Percentiles rank a stretch among this genome's conserved stretches.
Evolutionary conservation across 768 basidiomycete species (phyloP).

Genomic region (Glaciozyma martinii): DNA sequence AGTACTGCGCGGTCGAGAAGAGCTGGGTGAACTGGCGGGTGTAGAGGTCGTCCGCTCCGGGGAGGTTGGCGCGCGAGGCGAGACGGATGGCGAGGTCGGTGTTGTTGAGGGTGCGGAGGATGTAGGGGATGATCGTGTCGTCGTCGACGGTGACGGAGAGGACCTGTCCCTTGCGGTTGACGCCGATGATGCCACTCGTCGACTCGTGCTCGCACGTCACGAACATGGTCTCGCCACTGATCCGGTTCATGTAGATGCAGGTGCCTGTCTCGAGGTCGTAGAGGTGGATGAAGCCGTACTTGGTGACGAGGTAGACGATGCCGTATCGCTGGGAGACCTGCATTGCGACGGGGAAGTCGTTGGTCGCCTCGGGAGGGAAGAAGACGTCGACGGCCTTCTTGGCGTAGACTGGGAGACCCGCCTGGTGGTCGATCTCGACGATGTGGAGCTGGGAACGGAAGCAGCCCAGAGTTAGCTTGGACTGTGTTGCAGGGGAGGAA

Average conservation of each 20-base stretch:
- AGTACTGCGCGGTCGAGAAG: slow-evolving; percentile 77
- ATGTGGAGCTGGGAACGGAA: slow-evolving; percentile 66
- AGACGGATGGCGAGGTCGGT: slow-evolving; percentile 96
- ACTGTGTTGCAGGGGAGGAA: neutral
- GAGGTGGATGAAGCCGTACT: slow-evolving; percentile 97
- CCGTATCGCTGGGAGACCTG: slow-evolving; percentile 91
- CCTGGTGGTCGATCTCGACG: slow-evolving; percentile 93
- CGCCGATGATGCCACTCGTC: slow-evolving; percentile 90
- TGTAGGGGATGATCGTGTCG: slow-evolving; percentile 89
- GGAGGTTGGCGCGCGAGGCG: slow-evolving; percentile 88
- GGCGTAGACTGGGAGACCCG: slow-evolving; percentile 80
- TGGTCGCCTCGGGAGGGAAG: slow-evolving; percentile 95
- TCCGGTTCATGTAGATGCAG: slow-evolving; percentile 99
- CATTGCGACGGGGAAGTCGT: slow-evolving; percentile 99
- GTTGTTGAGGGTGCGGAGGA: slow-evolving; percentile 86
- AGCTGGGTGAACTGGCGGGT: slow-evolving; percentile 86
- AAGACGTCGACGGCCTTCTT: slow-evolving; percentile 99
- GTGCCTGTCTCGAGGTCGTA: slow-evolving; percentile 96
- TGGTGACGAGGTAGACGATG: slow-evolving; percentile 93
- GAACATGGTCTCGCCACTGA: slow-evolving; percentile 98
- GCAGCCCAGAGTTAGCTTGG: slow-evolving; percentile 5
- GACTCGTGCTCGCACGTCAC: slow-evolving; percentile 94
- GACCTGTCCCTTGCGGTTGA: slow-evolving; percentile 95
- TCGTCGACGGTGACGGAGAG: slow-evolving; percentile 95
- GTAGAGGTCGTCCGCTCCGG: slow-evolving; percentile 95